A percentile compares a stretch with the other conserved stretches of the same genome.
These are phyloP conservation scores for Umbilicus rupestris DNA, from an alignment of 164 flowering plant species.

Conservation along the genomic window DNA sequence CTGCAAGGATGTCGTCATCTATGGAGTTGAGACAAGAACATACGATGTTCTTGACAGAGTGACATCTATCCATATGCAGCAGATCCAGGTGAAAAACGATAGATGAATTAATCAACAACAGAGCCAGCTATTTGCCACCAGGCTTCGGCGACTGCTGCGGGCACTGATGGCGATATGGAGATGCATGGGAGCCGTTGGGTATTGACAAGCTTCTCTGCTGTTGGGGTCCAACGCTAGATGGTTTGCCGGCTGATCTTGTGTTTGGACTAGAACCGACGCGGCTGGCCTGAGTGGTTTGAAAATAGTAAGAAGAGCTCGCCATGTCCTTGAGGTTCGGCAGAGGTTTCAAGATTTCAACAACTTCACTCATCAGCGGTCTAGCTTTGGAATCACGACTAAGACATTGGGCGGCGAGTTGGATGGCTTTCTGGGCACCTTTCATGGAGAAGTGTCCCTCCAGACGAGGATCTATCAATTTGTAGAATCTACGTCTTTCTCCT, in stretches of 20 bases:
- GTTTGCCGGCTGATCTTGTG: slow-evolving; percentile 28
- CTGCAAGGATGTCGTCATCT: no score
- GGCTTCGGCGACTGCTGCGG: slow-evolving; percentile 40
- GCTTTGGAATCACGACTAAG: slow-evolving; percentile 78
- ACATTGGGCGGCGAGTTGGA: slow-evolving; percentile 66
- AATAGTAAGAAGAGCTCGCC: slow-evolving; percentile 75
- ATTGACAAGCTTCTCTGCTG: slow-evolving; percentile 42
- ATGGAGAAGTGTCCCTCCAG: slow-evolving; percentile 85
- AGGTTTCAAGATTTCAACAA: slow-evolving; percentile 65
- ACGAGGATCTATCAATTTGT: slow-evolving; percentile 68
- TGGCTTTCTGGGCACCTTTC: slow-evolving; percentile 78
- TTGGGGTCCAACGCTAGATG: slow-evolving; percentile 38
- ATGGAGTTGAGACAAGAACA: no score
- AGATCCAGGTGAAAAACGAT: no score
- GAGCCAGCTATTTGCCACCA: slow-evolving; percentile 25
- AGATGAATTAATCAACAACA: neutral
- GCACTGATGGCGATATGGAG: slow-evolving; percentile 43
- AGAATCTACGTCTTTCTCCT: slow-evolving; percentile 62
- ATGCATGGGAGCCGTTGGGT: slow-evolving; percentile 42
- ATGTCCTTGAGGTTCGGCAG: slow-evolving; percentile 72
- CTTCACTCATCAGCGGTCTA: slow-evolving; percentile 75
- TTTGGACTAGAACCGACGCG: slow-evolving; percentile 45
- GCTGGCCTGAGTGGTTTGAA: slow-evolving; percentile 60
- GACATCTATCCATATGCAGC: no score
- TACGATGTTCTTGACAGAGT: no score